Conservation (phyloP, 495 filamentous ascomycete species). For the Aspergillus indologenus region DNA sequence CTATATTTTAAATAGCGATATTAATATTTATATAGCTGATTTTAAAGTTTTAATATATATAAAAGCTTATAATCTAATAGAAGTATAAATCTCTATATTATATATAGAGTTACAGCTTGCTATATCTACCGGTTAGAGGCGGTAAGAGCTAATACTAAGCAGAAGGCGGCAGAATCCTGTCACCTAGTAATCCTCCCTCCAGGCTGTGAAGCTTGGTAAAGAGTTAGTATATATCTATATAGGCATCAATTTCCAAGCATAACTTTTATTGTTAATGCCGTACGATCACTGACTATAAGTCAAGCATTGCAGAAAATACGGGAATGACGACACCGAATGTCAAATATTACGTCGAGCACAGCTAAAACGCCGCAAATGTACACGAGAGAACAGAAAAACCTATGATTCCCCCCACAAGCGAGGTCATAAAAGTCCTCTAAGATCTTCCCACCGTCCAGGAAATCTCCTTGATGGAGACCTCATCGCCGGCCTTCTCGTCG, state of each 20-base stretch:
- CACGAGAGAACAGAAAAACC: not conserved
- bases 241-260: not conserved
- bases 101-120: too few relatives aligned
- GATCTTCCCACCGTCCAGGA: constrained; percentile 73
- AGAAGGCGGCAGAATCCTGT: too few relatives aligned
- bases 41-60: too few relatives aligned
- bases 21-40: too few relatives aligned
- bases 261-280: not conserved
- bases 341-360: not conserved
- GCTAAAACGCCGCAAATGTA: not conserved
- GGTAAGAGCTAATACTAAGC: too few relatives aligned
- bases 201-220: constrained; percentile 19
- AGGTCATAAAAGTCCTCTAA: constrained; percentile 9
- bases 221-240: not conserved
- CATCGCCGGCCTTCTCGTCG: constrained; percentile 74
- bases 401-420: too few relatives aligned
- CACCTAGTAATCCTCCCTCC: too few relatives aligned
- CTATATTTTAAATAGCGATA: too few relatives aligned
- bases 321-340: too few relatives aligned
- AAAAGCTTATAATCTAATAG: too few relatives aligned
- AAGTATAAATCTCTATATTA: too few relatives aligned
- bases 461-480: constrained; percentile 88
- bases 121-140: too few relatives aligned
- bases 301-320: not conserved
- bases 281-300: not conserved